These are phyloP conservation scores for Erodium moschatum DNA, from an alignment of 441 rosid genomes.

Conservation along the genomic window DNA sequence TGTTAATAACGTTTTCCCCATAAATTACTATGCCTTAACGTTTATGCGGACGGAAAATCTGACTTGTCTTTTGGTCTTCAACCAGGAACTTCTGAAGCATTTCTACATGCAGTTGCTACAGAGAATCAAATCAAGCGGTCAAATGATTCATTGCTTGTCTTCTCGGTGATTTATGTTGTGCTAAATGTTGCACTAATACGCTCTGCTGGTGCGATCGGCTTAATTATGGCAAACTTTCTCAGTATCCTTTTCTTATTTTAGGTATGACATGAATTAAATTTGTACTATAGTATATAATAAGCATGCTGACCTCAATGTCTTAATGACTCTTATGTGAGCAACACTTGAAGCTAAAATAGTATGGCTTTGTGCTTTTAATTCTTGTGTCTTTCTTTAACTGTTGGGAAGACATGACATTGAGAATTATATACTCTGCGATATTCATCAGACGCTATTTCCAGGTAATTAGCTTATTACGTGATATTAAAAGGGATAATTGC, in stretches of 20 bases:
- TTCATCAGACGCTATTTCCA: slow-evolving; percentile 65
- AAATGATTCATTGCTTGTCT: slow-evolving; percentile 62
- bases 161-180: slow-evolving; percentile 51
- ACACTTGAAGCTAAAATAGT: too few relatives aligned
- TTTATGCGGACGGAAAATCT: neutral
- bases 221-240: slow-evolving; percentile 71
- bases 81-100: slow-evolving; percentile 91
- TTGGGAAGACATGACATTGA: slow-evolving; percentile 56
- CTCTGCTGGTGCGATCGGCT: slow-evolving; percentile 73
- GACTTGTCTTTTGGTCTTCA: slow-evolving; percentile 21
- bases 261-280: too few relatives aligned
- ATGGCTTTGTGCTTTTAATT: neutral
- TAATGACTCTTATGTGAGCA: too few relatives aligned
- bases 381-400: slow-evolving; percentile 37
- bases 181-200: slow-evolving; percentile 54
- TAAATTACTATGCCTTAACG: neutral
- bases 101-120: slow-evolving; percentile 81
- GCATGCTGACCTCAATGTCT: too few relatives aligned
- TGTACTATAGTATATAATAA: too few relatives aligned
- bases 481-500: too few relatives aligned
- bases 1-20: too few relatives aligned
- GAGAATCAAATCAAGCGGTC: slow-evolving; percentile 70
- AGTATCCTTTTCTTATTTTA: slow-evolving; percentile 50
- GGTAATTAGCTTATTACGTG: slow-evolving; percentile 32
- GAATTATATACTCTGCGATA: slow-evolving; percentile 59